Conservation (phyloP, 2,329 filamentous ascomycete species). For the Colletotrichum tofieldiae region DNA sequence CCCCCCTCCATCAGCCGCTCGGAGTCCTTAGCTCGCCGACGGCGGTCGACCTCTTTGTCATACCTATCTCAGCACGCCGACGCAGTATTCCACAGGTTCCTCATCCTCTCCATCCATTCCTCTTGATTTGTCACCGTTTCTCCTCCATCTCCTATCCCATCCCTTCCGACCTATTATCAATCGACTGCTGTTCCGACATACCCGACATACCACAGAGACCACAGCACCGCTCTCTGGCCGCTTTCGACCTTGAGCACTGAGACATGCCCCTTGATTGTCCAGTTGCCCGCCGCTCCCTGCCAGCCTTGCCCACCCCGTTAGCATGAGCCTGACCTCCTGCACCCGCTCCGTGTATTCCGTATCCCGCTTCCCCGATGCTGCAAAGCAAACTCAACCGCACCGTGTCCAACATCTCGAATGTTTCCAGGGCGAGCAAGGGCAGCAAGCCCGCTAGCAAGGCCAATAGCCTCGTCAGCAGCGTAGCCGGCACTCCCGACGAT, state of each 20-base stretch:
- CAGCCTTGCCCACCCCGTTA: constrained; percentile 13
- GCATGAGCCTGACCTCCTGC: not conserved
- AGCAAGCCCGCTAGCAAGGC: constrained; percentile 21
- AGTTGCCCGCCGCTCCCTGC: constrained; percentile 18
- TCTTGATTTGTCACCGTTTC: constrained; percentile 34
- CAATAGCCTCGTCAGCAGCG: constrained; percentile 48
- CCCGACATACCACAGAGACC: constrained; percentile 15
- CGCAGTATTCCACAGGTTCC: not conserved
- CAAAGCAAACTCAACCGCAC: constrained; percentile 27
- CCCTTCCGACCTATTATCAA: constrained; percentile 16
- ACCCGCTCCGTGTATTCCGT: constrained; percentile 20
- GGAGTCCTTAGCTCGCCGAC: constrained; percentile 17
- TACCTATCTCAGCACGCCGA: not conserved
- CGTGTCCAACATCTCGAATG: constrained; percentile 24
- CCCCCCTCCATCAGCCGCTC: constrained; percentile 1
- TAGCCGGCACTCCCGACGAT: constrained; percentile 46
- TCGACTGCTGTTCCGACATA: constrained; percentile 24
- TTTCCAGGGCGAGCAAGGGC: constrained; percentile 20
- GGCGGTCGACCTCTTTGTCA: not conserved
- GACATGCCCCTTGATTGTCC: constrained; percentile 12
- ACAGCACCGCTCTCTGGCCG: constrained; percentile 3
- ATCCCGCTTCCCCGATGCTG: constrained; percentile 33
- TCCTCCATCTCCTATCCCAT: constrained; percentile 4
- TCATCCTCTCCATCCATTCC: not conserved
- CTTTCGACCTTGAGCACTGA: not conserved